phyloP scores from a whole-genome alignment of 2,329 filamentous ascomycete genomes.

The Sarocladium strictum region DNA sequence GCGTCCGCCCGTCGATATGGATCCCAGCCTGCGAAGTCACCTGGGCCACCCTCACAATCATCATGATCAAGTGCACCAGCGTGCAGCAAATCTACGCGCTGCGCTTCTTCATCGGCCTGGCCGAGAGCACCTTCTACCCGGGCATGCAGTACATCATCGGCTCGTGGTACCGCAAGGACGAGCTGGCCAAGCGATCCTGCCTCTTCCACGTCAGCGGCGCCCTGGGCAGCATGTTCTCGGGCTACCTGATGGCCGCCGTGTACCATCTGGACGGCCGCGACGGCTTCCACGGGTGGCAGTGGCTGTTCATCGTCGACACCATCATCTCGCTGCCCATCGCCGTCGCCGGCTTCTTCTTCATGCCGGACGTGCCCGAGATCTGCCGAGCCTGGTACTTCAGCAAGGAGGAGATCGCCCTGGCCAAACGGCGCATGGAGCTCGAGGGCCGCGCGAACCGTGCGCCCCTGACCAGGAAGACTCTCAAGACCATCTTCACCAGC shows the following conservation, averaged over 20 bases:
- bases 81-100: conserved; percentile 30
- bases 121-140: conserved; percentile 32
- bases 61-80: conserved; percentile 28
- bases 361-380: conserved; percentile 24
- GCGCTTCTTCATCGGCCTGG: conserved; percentile 37
- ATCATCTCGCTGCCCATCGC: conserved; percentile 23
- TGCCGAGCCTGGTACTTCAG: conserved; percentile 23
- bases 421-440: conserved; percentile 26
- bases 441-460: conserved; percentile 38
- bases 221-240: conserved; percentile 22
- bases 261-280: conserved; percentile 26
- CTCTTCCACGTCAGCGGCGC: conserved; percentile 29
- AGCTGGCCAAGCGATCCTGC: conserved; percentile 33
- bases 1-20: conserved; percentile 33
- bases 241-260: conserved; percentile 30
- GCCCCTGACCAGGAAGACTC: conserved; percentile 38
- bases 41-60: conserved; percentile 26
- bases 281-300: conserved; percentile 42
- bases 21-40: conserved; percentile 31
- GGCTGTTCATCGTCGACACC: conserved; percentile 30
- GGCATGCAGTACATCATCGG: conserved; percentile 34
- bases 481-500: conserved; percentile 54
- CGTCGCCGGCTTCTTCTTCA: conserved; percentile 24
- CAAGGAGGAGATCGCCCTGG: conserved; percentile 19
- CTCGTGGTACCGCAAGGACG: conserved; percentile 37